These are phyloP conservation scores for Xylaria sp. DNA, from an alignment of 2,329 filamentous ascomycete genomes.

Conservation along the genomic window DNA sequence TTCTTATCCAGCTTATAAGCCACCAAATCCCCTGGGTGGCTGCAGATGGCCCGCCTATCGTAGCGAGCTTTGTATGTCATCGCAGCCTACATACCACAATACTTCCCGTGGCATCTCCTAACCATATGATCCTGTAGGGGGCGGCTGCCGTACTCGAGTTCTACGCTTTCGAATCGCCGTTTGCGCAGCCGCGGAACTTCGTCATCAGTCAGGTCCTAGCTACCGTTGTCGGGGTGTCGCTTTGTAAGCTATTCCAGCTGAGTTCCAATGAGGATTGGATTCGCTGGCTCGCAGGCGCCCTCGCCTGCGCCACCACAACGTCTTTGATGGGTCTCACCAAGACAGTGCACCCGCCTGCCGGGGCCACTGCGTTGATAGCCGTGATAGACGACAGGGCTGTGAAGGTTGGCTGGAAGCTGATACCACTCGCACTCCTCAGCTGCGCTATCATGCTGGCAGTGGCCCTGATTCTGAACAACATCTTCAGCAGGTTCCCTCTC, in stretches of 20 bases:
- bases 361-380: slow-evolving; percentile 77
- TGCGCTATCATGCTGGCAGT: slow-evolving; percentile 68
- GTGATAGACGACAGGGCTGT: slow-evolving; percentile 66
- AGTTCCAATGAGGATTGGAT: slow-evolving; percentile 59
- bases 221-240: slow-evolving; percentile 67
- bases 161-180: slow-evolving; percentile 75
- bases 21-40: slow-evolving; percentile 65
- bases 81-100: background rate
- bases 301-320: slow-evolving; percentile 72
- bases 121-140: slow-evolving; percentile 58
- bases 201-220: slow-evolving; percentile 74
- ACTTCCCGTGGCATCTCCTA: slow-evolving; percentile 8
- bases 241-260: slow-evolving; percentile 73
- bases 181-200: slow-evolving; percentile 77
- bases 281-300: slow-evolving; percentile 71
- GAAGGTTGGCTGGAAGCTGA: slow-evolving; percentile 73
- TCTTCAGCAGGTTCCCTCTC: slow-evolving; percentile 71
- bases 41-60: slow-evolving; percentile 66
- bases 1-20: slow-evolving; percentile 67
- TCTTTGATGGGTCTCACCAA: slow-evolving; percentile 75
- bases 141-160: slow-evolving; percentile 81
- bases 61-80: slow-evolving; percentile 74
- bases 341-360: slow-evolving; percentile 78
- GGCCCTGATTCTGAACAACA: slow-evolving; percentile 74
- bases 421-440: slow-evolving; percentile 71